Evolutionary conservation across 441 rosid genomes (phyloP).

Genomic region (Corymbia calophylla): DNA sequence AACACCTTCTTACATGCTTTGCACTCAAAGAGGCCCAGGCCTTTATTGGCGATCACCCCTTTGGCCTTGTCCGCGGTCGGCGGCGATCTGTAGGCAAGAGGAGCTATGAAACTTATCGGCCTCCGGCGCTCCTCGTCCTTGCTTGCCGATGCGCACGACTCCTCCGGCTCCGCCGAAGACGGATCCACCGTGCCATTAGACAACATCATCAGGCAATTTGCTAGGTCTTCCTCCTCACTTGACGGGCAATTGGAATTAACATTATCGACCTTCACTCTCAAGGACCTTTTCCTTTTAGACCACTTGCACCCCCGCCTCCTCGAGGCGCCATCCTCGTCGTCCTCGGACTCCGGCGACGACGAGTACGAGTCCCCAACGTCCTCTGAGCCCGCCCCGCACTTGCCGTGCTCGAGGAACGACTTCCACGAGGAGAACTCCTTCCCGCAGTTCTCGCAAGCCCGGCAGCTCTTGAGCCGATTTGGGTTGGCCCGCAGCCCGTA

Average conservation of each 20-base stretch:
- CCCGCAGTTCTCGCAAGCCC: constrained; percentile 65
- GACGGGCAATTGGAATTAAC: constrained; percentile 34
- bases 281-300: constrained; percentile 55
- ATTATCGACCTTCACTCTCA: constrained; percentile 34
- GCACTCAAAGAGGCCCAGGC: constrained; percentile 65
- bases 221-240: constrained; percentile 91
- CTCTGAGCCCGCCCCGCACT: constrained; percentile 33
- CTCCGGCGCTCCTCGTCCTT: constrained; percentile 53
- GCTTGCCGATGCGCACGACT: constrained; percentile 66
- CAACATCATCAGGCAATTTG: constrained; percentile 85
- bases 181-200: constrained; percentile 52
- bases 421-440: constrained; percentile 68
- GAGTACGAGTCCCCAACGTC: constrained; percentile 35
- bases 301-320: constrained; percentile 30
- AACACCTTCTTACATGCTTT: constrained; percentile 96
- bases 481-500: constrained; percentile 65
- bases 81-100: constrained; percentile 14
- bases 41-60: constrained; percentile 14
- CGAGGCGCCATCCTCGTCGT: constrained; percentile 20
- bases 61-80: constrained; percentile 28
- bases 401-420: constrained; percentile 61
- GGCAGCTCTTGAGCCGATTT: constrained; percentile 44
- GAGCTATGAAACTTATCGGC: constrained; percentile 23
- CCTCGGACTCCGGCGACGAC: constrained; percentile 33
- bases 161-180: constrained; percentile 35